Percentiles rank a stretch among this genome's conserved stretches.
phyloP scores from a whole-genome alignment of 352 stramenopile species.

The Albugo laibachii region DNA sequence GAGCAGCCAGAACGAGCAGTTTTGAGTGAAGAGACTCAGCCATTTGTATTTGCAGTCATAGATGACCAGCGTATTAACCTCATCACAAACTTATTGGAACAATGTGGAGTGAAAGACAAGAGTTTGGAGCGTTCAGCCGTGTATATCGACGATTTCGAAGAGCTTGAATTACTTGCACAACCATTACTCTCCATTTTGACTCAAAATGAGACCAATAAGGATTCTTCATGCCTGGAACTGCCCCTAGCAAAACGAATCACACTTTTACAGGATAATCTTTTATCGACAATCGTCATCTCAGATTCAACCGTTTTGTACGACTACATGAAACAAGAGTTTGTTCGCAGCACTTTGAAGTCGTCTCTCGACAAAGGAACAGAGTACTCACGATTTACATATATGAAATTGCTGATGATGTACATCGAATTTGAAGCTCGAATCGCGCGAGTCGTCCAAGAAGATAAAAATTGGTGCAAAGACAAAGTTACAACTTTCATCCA shows the following conservation, averaged over 20 bases:
- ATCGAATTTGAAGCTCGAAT: too few species aligned
- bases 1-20: slow-evolving; percentile 34
- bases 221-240: slow-evolving; percentile 5
- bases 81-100: slow-evolving; percentile 19
- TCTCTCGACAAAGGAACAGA: slow-evolving; percentile 4
- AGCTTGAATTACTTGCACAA: slow-evolving; percentile 12
- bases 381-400: background rate
- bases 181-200: slow-evolving; percentile 24
- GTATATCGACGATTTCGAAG: slow-evolving; percentile 18
- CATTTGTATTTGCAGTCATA: slow-evolving; percentile 46
- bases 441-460: too few species aligned
- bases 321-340: slow-evolving; percentile 20
- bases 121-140: slow-evolving; percentile 3
- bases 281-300: slow-evolving; percentile 6
- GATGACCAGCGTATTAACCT: slow-evolving; percentile 12
- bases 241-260: slow-evolving; percentile 10
- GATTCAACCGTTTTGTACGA: slow-evolving; percentile 10
- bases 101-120: slow-evolving; percentile 17
- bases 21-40: slow-evolving; percentile 53
- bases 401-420: too few species aligned
- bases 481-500: too few species aligned
- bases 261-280: slow-evolving; percentile 3
- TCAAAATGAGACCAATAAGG: background rate
- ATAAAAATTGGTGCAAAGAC: too few species aligned
- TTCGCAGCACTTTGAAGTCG: slow-evolving; percentile 17